Conservation (phyloP, 2,329 filamentous ascomycete genomes). For the Fusarium praegraminearum region DNA sequence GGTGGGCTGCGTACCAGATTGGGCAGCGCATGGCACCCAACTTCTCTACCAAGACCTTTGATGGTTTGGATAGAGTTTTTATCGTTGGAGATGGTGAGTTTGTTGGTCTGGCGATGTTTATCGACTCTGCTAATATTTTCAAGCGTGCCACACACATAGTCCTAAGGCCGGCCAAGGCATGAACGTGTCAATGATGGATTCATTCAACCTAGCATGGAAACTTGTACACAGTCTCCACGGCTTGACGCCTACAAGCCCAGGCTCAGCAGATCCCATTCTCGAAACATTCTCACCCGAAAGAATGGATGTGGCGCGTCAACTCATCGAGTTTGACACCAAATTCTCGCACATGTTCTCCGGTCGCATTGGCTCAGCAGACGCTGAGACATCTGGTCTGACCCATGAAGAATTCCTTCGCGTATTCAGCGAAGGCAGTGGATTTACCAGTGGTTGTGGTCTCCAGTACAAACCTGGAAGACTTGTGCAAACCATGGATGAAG, state of each 20-base stretch:
- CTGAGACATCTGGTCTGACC: background rate
- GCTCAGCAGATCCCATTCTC: background rate
- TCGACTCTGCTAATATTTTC: fast-evolving
- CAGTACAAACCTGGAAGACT: slow-evolving; percentile 13
- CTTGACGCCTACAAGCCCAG: background rate
- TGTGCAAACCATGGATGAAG: background rate
- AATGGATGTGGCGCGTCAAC: slow-evolving; percentile 10
- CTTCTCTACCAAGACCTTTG: slow-evolving; percentile 2
- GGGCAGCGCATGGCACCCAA: slow-evolving; percentile 20
- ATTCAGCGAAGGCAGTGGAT: slow-evolving; percentile 13
- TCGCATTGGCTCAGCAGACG: slow-evolving; percentile 14
- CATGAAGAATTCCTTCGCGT: slow-evolving; percentile 26
- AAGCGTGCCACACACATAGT: slow-evolving; percentile 25
- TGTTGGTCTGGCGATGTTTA: fast-evolving
- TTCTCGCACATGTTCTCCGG: slow-evolving; percentile 30
- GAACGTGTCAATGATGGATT: slow-evolving; percentile 31
- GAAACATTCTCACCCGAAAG: slow-evolving; percentile 8
- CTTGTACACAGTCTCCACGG: slow-evolving; percentile 12
- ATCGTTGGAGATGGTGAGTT: slow-evolving; percentile 23
- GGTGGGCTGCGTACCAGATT: slow-evolving; percentile 31
- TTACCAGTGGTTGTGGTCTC: slow-evolving; percentile 16
- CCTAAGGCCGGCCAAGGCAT: slow-evolving; percentile 25
- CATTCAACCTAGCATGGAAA: slow-evolving; percentile 24
- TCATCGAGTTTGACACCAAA: slow-evolving; percentile 20
- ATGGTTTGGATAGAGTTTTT: slow-evolving; percentile 15